Percentiles rank a stretch among this genome's conserved stretches.
Conservation (phyloP, 768 basidiomycete species). For the Neoboletus magnificus region DNA sequence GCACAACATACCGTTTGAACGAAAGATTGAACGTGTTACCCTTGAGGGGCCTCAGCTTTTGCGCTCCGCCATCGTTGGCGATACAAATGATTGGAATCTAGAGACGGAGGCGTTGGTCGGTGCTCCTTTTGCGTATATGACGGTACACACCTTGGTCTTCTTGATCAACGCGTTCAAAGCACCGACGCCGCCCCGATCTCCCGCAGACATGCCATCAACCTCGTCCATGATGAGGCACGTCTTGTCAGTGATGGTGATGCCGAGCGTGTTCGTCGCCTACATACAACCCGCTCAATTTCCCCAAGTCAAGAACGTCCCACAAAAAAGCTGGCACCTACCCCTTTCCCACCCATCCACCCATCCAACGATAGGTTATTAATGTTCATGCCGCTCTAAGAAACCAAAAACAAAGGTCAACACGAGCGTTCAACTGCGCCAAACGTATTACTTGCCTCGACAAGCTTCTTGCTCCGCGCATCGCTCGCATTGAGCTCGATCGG, state of each 20-base stretch:
- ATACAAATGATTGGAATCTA: conserved; percentile 98
- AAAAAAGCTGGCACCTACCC: conserved; percentile 42
- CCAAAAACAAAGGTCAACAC: background rate
- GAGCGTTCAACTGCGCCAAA: background rate
- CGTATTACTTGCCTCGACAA: conserved; percentile 70
- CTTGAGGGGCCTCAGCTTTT: conserved; percentile 86
- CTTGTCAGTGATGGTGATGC: conserved; percentile 71
- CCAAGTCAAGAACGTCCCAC: background rate
- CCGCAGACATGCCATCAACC: conserved; percentile 98
- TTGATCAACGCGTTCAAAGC: conserved; percentile 89
- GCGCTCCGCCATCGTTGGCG: conserved; percentile 84
- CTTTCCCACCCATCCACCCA: conserved; percentile 67
- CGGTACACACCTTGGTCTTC: conserved; percentile 70
- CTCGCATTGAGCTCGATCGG: conserved; percentile 97
- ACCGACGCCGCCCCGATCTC: conserved; percentile 94
- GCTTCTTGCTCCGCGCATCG: conserved; percentile 92
- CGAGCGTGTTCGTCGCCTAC: conserved; percentile 60
- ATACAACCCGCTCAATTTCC: background rate
- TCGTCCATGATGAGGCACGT: conserved; percentile 98
- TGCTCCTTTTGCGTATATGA: too few species aligned
- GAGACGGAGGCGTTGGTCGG: background rate
- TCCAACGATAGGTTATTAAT: conserved; percentile 87
- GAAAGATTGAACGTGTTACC: conserved; percentile 68
- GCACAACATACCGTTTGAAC: conserved; percentile 65
- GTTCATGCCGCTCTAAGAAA: conserved; percentile 75